Base-by-base conservation (phyloP, 495 filamentous ascomycete species). In the Trichocladium antarcticum region DNA sequence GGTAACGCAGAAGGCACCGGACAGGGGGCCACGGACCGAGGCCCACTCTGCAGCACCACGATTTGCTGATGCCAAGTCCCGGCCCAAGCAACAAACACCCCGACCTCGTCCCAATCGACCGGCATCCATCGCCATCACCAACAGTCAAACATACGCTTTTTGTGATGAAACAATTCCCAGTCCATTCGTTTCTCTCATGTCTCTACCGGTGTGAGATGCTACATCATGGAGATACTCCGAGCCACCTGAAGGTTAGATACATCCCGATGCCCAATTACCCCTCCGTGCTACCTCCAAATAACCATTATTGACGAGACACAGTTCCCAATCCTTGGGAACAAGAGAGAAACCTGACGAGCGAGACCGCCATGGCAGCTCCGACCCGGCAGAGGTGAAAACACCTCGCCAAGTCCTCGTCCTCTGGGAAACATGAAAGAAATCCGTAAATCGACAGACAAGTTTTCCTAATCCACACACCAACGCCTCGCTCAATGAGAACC, bases 171-270 rank as follows among this genome's bases (percentile, higher is more conserved):
- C 15, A n/a, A n/a, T n/a, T n/a, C 16, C 7, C 45, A 50, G 1
- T 37, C 34, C 16, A 42, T 28, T 39, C 35, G 24, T 27, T 34
- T 12, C 10, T 35, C 39, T 39, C 39, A 17, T 39, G 41, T 35
- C 41, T 45, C 41, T 45, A 11, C 35, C 9, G 16, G 10, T 17
- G 47, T 22, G 41, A 45, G 40, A 38, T 44, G 36, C 24, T 17
- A n/a, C 40, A 37, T 24, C 19, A 31, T 31, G 35, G 34, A 45
- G 35, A 40, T 22, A 39, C 39, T 17, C 31, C 35, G 42, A 45
- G 42, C 24, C 49, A 45, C 35, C 34, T 40, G 24, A 39, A 51
- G 9, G 41, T 44, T 39, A 51, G 49, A 45, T 51, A 45, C 49
- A 51, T 37, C 49, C 27, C 35, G 34, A 34, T 44, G 29, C 27